phyloP scores from a whole-genome alignment of 2,329 filamentous ascomycete genomes.

The Magnaporthales sp. region DNA sequence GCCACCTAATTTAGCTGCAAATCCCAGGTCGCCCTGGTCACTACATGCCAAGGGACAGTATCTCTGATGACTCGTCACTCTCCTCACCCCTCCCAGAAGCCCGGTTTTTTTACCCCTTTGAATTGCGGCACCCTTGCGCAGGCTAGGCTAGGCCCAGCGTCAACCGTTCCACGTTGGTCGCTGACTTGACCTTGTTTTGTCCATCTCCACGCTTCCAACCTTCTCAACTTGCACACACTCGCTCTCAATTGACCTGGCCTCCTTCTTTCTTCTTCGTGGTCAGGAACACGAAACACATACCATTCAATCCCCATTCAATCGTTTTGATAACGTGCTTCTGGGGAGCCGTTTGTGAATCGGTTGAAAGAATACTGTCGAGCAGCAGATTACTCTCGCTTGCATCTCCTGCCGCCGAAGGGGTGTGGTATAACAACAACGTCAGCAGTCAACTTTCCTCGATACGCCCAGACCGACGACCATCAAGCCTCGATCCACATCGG shows the following conservation, averaged over 20 bases:
- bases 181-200: neutral
- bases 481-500: neutral
- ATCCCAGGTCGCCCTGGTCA: neutral
- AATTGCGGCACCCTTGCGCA: neutral
- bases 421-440: neutral
- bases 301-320: neutral
- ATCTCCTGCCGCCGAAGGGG: slow-evolving; percentile 5
- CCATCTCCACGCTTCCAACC: neutral
- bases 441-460: neutral
- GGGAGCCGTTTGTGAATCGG: neutral
- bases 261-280: neutral
- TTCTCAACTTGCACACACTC: neutral
- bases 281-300: neutral
- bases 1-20: neutral
- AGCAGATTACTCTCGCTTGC: slow-evolving; percentile 6
- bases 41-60: neutral
- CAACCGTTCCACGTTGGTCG: neutral
- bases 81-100: neutral
- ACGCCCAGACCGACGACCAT: neutral
- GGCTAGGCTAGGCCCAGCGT: neutral
- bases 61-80: neutral
- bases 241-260: neutral
- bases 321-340: slow-evolving; percentile 5
- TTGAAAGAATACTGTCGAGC: neutral
- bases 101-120: neutral